Evolutionary conservation across 352 stramenopile species (phyloP).

Genomic region (Pythium folliculosum): DNA sequence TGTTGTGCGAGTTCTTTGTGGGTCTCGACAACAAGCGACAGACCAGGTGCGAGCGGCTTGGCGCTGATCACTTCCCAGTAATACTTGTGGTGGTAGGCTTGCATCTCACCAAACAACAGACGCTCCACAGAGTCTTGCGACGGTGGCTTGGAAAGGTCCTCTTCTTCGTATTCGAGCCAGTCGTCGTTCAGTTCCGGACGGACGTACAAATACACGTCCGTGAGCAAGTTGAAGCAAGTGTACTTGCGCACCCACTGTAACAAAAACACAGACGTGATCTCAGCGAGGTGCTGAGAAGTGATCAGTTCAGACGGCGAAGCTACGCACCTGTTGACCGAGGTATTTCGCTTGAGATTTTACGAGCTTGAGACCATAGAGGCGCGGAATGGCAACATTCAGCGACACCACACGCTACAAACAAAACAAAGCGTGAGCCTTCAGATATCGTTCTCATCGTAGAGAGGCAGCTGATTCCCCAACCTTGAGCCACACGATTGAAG

Average conservation of each 20-base stretch:
- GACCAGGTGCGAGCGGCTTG: constrained; percentile 47
- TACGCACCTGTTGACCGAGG: constrained; percentile 65
- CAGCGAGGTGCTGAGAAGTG: neutral
- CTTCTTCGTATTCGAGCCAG: constrained; percentile 82
- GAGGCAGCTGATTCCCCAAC: constrained; percentile 24
- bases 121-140: constrained; percentile 73
- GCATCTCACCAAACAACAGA: constrained; percentile 83
- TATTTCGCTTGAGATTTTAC: constrained; percentile 87
- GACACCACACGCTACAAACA: constrained; percentile 62
- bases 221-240: constrained; percentile 77
- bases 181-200: constrained; percentile 77
- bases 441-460: neutral
- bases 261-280: neutral
- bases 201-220: constrained; percentile 78
- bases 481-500: constrained; percentile 84
- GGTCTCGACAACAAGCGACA: constrained; percentile 59
- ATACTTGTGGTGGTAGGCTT: constrained; percentile 85
- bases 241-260: constrained; percentile 84
- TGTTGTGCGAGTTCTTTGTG: constrained; percentile 60
- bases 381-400: constrained; percentile 58
- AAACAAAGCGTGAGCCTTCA: neutral
- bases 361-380: constrained; percentile 80
- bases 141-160: constrained; percentile 70
- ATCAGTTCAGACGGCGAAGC: neutral
- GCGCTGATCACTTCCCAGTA: constrained; percentile 71